Conservation (phyloP, 2,329 filamentous ascomycete genomes). For the Colletotrichum phormii region DNA sequence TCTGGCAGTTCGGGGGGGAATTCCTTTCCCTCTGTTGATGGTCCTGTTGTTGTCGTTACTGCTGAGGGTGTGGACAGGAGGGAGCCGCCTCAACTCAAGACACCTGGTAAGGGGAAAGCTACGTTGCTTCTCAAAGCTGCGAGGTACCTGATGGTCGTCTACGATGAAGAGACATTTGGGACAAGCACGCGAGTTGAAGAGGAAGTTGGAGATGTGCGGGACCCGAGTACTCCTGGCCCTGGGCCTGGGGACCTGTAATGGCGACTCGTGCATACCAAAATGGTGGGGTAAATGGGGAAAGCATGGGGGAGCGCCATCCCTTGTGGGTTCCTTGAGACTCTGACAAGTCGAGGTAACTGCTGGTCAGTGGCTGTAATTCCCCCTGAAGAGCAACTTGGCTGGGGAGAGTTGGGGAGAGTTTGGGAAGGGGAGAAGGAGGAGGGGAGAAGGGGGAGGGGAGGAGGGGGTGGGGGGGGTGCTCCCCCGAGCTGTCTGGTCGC, state of each 20-base stretch:
- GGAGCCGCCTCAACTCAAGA: background rate
- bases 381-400: constrained; percentile 4
- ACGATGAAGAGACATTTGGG: background rate
- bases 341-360: background rate
- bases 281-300: constrained; percentile 37
- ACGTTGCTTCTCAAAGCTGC: background rate
- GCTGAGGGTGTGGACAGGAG: background rate
- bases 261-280: constrained; percentile 21
- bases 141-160: background rate
- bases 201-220: constrained; percentile 9
- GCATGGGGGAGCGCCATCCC: constrained; percentile 21
- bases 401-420: constrained; percentile 10
- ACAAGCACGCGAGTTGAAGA: background rate
- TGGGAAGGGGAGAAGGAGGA: background rate
- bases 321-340: constrained; percentile 8
- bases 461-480: too few relatives aligned
- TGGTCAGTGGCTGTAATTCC: background rate
- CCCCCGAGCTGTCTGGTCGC: constrained; percentile 9
- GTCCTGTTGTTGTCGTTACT: background rate
- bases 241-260: background rate
- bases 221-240: background rate
- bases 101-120: background rate
- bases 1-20: background rate
- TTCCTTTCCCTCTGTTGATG: background rate
- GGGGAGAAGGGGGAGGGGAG: too few relatives aligned